Conservation (phyloP, 768 basidiomycete genomes). For the Trametes elegans region DNA sequence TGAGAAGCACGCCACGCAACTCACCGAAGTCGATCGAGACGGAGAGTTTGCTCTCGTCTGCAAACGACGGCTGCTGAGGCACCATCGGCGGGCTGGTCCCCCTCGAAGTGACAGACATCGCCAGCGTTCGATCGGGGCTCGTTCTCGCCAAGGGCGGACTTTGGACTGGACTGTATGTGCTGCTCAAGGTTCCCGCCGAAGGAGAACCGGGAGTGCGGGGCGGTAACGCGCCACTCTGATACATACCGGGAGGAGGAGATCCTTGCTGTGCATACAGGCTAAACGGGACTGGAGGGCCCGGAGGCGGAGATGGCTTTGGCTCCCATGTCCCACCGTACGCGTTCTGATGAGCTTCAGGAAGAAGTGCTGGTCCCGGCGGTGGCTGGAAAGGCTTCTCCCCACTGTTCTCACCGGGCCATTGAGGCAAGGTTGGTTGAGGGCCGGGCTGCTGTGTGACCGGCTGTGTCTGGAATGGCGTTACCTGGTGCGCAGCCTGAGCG, state of each 20-base stretch:
- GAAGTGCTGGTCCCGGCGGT: conserved; percentile 46
- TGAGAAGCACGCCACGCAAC: conserved; percentile 20
- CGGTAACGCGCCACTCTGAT: conserved; percentile 5
- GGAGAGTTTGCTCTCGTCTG: conserved; percentile 76
- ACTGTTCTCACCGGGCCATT: conserved; percentile 24
- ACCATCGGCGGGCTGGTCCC: conserved; percentile 24
- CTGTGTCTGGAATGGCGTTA: conserved; percentile 22
- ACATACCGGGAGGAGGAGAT: conserved; percentile 18
- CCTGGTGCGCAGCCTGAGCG: conserved; percentile 35
- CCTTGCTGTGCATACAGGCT: conserved; percentile 15
- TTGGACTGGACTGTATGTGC: conserved; percentile 5
- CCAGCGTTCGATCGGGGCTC: conserved; percentile 24
- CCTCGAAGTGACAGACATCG: conserved; percentile 23
- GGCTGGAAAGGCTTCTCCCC: conserved; percentile 44
- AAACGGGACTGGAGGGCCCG: conserved; percentile 13
- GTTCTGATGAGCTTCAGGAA: conserved; percentile 33
- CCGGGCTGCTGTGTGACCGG: conserved; percentile 53
- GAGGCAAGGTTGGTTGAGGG: conserved; percentile 36
- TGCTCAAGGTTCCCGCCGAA: conserved; percentile 6
- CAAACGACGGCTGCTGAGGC: conserved; percentile 15
- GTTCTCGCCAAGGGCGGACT: conserved; percentile 30
- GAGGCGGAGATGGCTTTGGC: conserved; percentile 13
- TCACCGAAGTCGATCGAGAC: conserved; percentile 81
- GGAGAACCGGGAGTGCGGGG: conserved; percentile 4
- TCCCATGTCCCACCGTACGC: conserved; percentile 5